Evolutionary conservation across 2,329 filamentous ascomycete species (phyloP).

Genomic region (Lecanoromycetidae sp.): DNA sequence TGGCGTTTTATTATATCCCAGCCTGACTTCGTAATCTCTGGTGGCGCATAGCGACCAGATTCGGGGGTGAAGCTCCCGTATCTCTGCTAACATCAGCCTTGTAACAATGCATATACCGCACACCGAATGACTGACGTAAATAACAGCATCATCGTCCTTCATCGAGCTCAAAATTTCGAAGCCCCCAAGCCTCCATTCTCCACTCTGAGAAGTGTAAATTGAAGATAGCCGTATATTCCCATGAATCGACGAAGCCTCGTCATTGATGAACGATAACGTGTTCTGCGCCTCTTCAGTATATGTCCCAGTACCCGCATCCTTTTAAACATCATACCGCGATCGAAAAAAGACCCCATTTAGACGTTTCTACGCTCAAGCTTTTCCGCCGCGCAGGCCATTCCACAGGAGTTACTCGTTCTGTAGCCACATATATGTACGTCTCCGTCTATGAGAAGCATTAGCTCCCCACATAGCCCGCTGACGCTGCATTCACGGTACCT

Average conservation of each 20-base stretch:
- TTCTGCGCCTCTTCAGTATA: constrained; percentile 39
- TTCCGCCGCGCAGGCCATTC: constrained; percentile 83
- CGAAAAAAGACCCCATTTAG: constrained; percentile 90
- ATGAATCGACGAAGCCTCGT: constrained; percentile 83
- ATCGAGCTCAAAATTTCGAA: constrained; percentile 90
- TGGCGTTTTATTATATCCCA: constrained; percentile 84
- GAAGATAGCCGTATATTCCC: constrained; percentile 75
- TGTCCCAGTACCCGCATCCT: neutral
- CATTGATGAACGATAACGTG: constrained; percentile 91
- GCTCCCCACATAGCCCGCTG: constrained; percentile 6
- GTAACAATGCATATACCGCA: neutral
- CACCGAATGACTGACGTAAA: constrained; percentile 44
- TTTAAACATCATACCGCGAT: constrained; percentile 52
- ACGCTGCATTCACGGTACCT: constrained; percentile 42
- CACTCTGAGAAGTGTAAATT: constrained; percentile 86
- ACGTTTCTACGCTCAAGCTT: constrained; percentile 77
- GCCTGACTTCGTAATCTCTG: constrained; percentile 73
- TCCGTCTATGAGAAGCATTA: constrained; percentile 54
- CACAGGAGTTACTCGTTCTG: constrained; percentile 75
- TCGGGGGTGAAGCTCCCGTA: constrained; percentile 83
- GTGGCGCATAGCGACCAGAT: constrained; percentile 69
- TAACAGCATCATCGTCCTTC: constrained; percentile 88
- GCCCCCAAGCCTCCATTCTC: constrained; percentile 92
- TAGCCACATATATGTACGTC: constrained; percentile 89
- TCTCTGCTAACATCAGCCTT: constrained; percentile 39